Conservation (phyloP, 2,329 filamentous ascomycete genomes). For the Fusarium falciforme region DNA sequence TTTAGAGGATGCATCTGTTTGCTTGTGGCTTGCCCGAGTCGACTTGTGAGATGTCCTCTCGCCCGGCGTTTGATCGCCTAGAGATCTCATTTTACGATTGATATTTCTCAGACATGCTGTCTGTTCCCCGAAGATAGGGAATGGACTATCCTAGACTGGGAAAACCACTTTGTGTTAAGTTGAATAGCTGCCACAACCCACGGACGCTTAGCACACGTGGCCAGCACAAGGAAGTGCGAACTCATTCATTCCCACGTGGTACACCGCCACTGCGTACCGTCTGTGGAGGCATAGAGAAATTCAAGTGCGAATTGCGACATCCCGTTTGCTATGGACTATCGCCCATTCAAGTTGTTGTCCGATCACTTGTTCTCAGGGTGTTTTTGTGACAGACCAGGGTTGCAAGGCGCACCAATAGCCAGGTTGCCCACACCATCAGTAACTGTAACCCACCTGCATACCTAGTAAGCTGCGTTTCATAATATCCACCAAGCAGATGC, state of each 20-base stretch:
- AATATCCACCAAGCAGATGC: background rate
- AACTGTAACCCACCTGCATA: background rate
- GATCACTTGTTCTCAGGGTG: background rate
- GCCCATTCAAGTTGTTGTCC: background rate
- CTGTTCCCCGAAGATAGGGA: background rate
- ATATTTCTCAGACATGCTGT: background rate
- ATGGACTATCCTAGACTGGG: no score
- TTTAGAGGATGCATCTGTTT: background rate
- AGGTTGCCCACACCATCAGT: background rate
- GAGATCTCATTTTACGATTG: background rate
- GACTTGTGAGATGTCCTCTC: background rate
- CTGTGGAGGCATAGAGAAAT: background rate
- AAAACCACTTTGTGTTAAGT: no score
- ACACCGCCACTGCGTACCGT: background rate
- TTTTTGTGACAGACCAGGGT: background rate
- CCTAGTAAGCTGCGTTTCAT: background rate
- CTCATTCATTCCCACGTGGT: no score
- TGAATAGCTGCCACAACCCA: background rate
- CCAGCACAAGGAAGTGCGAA: background rate
- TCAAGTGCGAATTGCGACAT: background rate
- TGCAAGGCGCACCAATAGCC: background rate
- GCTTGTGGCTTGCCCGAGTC: background rate
- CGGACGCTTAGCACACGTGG: no score
- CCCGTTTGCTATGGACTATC: background rate
- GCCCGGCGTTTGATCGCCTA: background rate